phyloP scores from a whole-genome alignment of 2,329 filamentous ascomycete species.

The Orbilia quercus region DNA sequence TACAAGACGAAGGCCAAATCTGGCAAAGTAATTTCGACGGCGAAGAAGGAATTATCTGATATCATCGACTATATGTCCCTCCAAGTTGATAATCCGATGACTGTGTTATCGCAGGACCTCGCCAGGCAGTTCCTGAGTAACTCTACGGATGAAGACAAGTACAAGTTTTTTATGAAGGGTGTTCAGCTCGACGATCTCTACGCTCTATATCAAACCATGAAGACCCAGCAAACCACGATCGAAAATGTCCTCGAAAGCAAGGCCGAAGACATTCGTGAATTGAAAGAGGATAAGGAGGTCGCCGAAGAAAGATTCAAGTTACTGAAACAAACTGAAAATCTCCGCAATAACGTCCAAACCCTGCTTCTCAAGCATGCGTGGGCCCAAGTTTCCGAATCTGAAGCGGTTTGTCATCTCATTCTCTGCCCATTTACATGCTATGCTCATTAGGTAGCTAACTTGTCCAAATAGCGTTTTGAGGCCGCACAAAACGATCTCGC shows the following conservation, averaged over 20 bases:
- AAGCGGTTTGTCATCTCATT: conserved; percentile 65
- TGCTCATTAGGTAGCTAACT: conserved; percentile 13
- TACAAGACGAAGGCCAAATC: conserved; percentile 86
- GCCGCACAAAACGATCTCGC: conserved; percentile 6
- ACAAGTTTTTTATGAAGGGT: conserved; percentile 94
- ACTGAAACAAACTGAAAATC: conserved; percentile 73
- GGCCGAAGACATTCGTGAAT: conserved; percentile 71
- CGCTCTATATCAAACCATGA: conserved; percentile 86
- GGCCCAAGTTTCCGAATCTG: conserved; percentile 83
- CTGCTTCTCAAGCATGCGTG: conserved; percentile 80
- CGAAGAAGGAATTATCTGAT: conserved; percentile 87
- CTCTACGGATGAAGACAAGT: conserved; percentile 84
- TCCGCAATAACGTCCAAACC: conserved; percentile 72
- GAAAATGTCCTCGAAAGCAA: conserved; percentile 72
- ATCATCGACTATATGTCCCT: conserved; percentile 92
- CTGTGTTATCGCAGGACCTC: conserved; percentile 93
- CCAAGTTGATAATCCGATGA: conserved; percentile 96
- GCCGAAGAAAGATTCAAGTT: conserved; percentile 74
- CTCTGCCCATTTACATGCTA: not conserved
- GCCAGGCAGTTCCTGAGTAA: conserved; percentile 91
- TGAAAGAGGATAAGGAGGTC: conserved; percentile 71
- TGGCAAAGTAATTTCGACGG: conserved; percentile 79
- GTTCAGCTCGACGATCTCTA: conserved; percentile 93
- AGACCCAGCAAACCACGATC: conserved; percentile 80
- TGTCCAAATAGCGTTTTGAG: conserved; percentile 16